Evolutionary conservation across 2,329 filamentous ascomycete genomes (phyloP).

Genomic region (Phyllosticta ampelicida): DNA sequence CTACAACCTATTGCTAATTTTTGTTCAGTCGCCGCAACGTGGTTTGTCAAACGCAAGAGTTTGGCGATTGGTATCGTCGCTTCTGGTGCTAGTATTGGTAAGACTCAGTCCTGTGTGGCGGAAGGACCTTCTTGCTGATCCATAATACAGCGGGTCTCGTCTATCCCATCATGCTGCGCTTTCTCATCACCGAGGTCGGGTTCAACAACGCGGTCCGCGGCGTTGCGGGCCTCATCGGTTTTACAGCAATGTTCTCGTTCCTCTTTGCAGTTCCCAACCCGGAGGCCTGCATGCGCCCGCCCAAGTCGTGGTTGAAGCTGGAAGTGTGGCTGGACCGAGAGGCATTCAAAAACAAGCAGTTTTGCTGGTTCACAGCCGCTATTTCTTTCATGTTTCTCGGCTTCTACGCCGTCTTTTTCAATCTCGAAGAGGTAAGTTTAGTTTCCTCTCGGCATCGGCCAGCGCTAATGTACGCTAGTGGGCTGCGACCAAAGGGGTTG

Average conservation of each 20-base stretch:
- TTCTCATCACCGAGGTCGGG: slow-evolving; percentile 31
- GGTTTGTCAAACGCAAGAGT: slow-evolving; percentile 37
- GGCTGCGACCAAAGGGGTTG: slow-evolving; percentile 34
- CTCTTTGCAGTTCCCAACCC: slow-evolving; percentile 36
- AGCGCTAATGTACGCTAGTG: slow-evolving; percentile 21
- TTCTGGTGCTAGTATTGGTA: slow-evolving; percentile 37
- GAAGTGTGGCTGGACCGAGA: slow-evolving; percentile 34
- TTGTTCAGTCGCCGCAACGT: slow-evolving; percentile 36
- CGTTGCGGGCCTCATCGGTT: slow-evolving; percentile 31
- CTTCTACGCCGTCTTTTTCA: slow-evolving; percentile 44
- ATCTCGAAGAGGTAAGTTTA: slow-evolving; percentile 36
- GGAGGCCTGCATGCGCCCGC: slow-evolving; percentile 26
- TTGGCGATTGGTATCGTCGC: slow-evolving; percentile 41
- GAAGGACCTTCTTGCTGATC: neutral
- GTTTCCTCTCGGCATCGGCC: neutral
- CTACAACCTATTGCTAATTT: neutral
- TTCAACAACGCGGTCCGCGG: slow-evolving; percentile 36
- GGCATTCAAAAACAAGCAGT: slow-evolving; percentile 34
- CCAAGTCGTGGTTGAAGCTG: slow-evolving; percentile 28
- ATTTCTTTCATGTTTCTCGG: slow-evolving; percentile 41
- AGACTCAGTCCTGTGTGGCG: slow-evolving; percentile 11
- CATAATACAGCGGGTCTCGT: slow-evolving; percentile 27
- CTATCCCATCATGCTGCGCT: slow-evolving; percentile 38
- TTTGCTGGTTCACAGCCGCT: slow-evolving; percentile 33
- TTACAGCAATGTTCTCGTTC: slow-evolving; percentile 32